These are phyloP conservation scores for Bipolaris zeicola DNA, from an alignment of 2,329 filamentous ascomycete genomes.

Conservation along the genomic window DNA sequence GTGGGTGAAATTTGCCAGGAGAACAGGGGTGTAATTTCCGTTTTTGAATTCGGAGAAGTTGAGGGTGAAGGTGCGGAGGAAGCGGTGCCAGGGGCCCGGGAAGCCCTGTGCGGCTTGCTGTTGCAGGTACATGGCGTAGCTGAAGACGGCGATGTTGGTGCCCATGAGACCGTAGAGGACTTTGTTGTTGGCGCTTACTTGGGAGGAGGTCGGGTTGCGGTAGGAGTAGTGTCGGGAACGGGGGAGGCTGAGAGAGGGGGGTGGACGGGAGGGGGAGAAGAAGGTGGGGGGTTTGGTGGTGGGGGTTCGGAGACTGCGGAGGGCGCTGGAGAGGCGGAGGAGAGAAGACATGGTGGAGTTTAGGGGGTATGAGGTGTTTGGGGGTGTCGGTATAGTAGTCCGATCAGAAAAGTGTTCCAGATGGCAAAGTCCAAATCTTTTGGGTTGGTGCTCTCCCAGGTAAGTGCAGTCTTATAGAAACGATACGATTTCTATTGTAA, in stretches of 20 bases:
- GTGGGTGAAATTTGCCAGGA: constrained; percentile 52
- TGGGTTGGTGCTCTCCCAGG: no score
- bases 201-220: background rate
- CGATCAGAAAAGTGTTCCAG: background rate
- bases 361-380: background rate
- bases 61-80: constrained; percentile 43
- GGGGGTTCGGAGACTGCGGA: constrained; percentile 13
- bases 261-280: constrained; percentile 23
- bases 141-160: constrained; percentile 50
- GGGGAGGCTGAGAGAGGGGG: constrained; percentile 9
- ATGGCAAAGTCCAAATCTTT: background rate
- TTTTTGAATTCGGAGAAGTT: constrained; percentile 34
- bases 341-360: constrained; percentile 10
- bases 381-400: background rate
- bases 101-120: constrained; percentile 29
- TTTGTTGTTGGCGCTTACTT: constrained; percentile 18
- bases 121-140: constrained; percentile 44
- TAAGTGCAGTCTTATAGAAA: background rate
- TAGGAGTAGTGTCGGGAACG: constrained; percentile 13
- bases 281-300: constrained; percentile 24
- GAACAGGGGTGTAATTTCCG: constrained; percentile 45
- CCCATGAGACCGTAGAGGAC: constrained; percentile 48
- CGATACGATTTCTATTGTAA: background rate
- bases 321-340: constrained; percentile 13
- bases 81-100: constrained; percentile 14